Evolutionary conservation across 768 basidiomycete species (phyloP).

Genomic region (Auricularia sp.): DNA sequence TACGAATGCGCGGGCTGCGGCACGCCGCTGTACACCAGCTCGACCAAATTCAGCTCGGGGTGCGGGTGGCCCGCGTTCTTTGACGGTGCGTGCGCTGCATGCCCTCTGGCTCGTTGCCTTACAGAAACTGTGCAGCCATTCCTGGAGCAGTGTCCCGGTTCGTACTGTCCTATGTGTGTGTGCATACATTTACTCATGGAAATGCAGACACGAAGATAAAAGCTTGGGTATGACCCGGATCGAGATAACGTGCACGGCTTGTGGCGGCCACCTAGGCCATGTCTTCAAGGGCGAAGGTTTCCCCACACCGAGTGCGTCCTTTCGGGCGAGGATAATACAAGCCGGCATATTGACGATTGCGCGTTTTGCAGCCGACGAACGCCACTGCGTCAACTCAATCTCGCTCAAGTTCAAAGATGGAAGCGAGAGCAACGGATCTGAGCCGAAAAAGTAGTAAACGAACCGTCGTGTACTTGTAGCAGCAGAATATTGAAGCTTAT

Average conservation of each 20-base stretch:
- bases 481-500: constrained; percentile 4
- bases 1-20: constrained; percentile 75
- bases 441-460: constrained; percentile 2
- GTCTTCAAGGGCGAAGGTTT: constrained; percentile 91
- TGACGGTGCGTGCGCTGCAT: constrained; percentile 44
- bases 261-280: constrained; percentile 90
- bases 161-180: not conserved
- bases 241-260: constrained; percentile 84
- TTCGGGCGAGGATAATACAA: constrained; percentile 12
- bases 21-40: constrained; percentile 77
- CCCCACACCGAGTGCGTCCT: constrained; percentile 56
- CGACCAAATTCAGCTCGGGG: constrained; percentile 85
- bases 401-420: constrained; percentile 54
- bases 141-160: constrained; percentile 71
- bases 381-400: constrained; percentile 85
- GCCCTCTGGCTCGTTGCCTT: not conserved
- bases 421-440: constrained; percentile 12
- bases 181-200: not conserved
- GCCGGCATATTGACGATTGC: not conserved
- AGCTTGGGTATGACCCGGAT: constrained; percentile 58
- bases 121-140: constrained; percentile 44
- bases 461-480: not conserved
- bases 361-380: constrained; percentile 51
- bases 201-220: constrained; percentile 55
- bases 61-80: constrained; percentile 99